A percentile compares a stretch with the other conserved stretches of the same genome.
Evolutionary conservation across 2,329 filamentous ascomycete species (phyloP).

Genomic region (Zasmidium cellare): DNA sequence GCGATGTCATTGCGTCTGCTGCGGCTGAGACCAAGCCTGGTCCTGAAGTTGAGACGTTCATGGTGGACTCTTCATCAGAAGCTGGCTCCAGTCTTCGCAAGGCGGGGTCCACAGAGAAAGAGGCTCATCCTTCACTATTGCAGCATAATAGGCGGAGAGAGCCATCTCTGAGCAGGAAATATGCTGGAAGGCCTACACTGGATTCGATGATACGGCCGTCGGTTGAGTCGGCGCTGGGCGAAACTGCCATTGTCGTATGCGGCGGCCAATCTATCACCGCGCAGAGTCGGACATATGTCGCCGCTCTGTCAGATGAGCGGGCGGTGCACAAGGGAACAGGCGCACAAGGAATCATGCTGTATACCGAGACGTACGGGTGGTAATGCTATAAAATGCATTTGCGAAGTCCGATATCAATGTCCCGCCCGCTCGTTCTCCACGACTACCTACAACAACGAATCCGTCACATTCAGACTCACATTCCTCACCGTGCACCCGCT

Average conservation of each 20-base stretch:
- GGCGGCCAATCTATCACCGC: slow-evolving; percentile 57
- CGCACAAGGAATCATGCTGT: slow-evolving; percentile 63
- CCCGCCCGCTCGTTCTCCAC: no score
- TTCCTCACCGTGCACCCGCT: slow-evolving; percentile 20
- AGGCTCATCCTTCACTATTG: neutral
- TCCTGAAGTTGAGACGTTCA: slow-evolving; percentile 19
- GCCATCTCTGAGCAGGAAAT: slow-evolving; percentile 32
- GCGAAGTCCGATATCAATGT: no score
- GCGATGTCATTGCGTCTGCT: neutral
- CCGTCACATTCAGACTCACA: slow-evolving; percentile 16
- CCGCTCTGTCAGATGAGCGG: slow-evolving; percentile 61
- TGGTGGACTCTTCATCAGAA: slow-evolving; percentile 21
- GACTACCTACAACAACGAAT: slow-evolving; percentile 2
- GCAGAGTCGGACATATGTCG: slow-evolving; percentile 57
- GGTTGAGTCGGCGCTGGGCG: slow-evolving; percentile 60
- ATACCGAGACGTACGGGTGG: slow-evolving; percentile 59
- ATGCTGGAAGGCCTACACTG: slow-evolving; percentile 54
- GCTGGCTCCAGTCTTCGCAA: slow-evolving; percentile 1
- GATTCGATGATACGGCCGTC: slow-evolving; percentile 54
- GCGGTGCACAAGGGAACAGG: slow-evolving; percentile 68
- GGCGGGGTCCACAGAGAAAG: neutral
- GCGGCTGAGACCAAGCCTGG: neutral
- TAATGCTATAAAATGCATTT: slow-evolving; percentile 6
- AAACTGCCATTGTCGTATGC: slow-evolving; percentile 64
- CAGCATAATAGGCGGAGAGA: neutral